Evolutionary conservation across 108 stramenopile species (phyloP).

Genomic region (Pseudonitzschia delicatissima): DNA sequence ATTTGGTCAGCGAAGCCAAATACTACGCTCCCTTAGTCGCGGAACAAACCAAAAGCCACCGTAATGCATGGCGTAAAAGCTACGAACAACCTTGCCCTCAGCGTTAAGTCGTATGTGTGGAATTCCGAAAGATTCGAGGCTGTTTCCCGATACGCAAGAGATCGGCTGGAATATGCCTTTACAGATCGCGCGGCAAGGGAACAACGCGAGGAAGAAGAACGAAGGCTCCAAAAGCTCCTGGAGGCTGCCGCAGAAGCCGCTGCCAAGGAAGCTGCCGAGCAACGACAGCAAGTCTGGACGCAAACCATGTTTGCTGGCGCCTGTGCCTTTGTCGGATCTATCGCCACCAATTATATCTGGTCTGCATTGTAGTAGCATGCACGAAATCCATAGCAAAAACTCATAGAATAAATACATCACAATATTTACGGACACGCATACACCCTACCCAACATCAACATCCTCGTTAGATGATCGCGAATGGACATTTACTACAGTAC

Average conservation of each 20-base stretch:
- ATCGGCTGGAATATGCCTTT: slow-evolving; percentile 18
- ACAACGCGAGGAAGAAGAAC: slow-evolving; percentile 18
- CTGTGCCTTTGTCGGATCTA: background rate
- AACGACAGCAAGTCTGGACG: background rate
- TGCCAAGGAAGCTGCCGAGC: background rate
- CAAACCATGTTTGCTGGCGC: slow-evolving; percentile 7
- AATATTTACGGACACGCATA: too few species aligned
- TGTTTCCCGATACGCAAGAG: background rate
- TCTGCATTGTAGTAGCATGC: background rate
- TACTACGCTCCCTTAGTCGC: background rate
- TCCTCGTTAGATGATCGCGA: too few species aligned
- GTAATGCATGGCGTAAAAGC: slow-evolving; percentile 8
- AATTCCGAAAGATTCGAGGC: background rate
- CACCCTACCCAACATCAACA: too few species aligned
- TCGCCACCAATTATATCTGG: background rate
- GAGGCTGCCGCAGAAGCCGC: slow-evolving; percentile 1
- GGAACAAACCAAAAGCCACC: background rate
- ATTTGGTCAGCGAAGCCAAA: background rate
- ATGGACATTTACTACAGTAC: too few species aligned
- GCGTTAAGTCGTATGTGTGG: background rate
- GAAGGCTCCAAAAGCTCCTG: slow-evolving; percentile 3
- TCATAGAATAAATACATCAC: too few species aligned
- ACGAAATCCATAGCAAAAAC: too few species aligned
- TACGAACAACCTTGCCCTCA: background rate
- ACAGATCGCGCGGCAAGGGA: slow-evolving; percentile 24